Conservation (phyloP, 2,329 filamentous ascomycete genomes). For the Claviceps lovelessii region DNA sequence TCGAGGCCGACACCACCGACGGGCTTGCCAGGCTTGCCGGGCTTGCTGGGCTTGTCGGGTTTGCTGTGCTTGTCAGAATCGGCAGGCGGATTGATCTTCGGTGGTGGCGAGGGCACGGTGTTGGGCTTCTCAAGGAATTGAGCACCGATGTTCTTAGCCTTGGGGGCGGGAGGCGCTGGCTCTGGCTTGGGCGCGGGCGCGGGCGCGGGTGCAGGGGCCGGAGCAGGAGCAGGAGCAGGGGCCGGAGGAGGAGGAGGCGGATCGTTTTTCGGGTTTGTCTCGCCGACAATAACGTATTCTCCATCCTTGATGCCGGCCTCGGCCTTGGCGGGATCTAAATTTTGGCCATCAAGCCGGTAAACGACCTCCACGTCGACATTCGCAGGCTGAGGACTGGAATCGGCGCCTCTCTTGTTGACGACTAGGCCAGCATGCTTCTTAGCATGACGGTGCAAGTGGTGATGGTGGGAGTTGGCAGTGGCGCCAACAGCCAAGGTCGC, state of each 20-base stretch:
- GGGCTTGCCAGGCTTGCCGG: not conserved
- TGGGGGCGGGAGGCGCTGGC: constrained; percentile 21
- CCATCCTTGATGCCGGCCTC: constrained; percentile 58
- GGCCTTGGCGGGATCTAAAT: constrained; percentile 49
- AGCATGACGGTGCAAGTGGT: constrained; percentile 44
- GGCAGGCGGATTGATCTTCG: constrained; percentile 9
- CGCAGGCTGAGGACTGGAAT: constrained; percentile 37
- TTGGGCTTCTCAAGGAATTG: constrained; percentile 5
- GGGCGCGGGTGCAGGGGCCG: constrained; percentile 4
- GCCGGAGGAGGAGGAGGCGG: constrained; percentile 24
- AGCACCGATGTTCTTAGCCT: constrained; percentile 6
- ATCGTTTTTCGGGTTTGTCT: constrained; percentile 38
- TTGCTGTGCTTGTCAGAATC: constrained; percentile 9
- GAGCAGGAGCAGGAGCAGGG: constrained; percentile 11
- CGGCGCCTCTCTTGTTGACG: constrained; percentile 32
- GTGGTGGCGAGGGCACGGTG: constrained; percentile 8
- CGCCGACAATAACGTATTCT: constrained; percentile 51
- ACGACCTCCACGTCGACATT: constrained; percentile 49
- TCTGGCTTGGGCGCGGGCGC: not conserved
- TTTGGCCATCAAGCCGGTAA: constrained; percentile 55
- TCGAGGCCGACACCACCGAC: constrained; percentile 34
- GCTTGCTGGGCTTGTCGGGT: constrained; percentile 3
- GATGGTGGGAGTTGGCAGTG: constrained; percentile 46
- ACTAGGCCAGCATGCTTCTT: constrained; percentile 35
- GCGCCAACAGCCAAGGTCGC: constrained; percentile 37